Evolutionary conservation across 495 filamentous ascomycete species (phyloP), one percentile per base, ranked within the genome.

Genomic region (Lentithecium fluviatile): DNA sequence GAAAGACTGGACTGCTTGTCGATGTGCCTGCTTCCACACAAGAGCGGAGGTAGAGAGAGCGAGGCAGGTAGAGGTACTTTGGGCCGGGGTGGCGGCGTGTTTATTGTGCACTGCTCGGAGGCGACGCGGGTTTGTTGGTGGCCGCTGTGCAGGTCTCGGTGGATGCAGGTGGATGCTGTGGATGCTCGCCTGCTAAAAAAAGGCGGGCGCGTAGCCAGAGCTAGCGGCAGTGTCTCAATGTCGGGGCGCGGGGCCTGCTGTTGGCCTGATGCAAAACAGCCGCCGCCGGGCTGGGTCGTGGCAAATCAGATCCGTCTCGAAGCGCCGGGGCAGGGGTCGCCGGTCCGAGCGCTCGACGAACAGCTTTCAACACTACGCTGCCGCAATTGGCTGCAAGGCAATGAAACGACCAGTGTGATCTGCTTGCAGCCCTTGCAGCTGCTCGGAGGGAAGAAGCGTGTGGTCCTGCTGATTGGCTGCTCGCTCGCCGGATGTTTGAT

Each of bases 321-420:
- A 54, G 58, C 58, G 52, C 58, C 52, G 57, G 43, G 37, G 3
- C 25, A 15, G 40, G 45, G 40, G 24, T 0, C 34, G 25, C 13
- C 0, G 52, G 45, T 4, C n/a, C 32, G 37, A 15, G 17, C 34
- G 24, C 15, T 45, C 26, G 24, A 23, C 54, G 45, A 46, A 47
- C 61, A 34, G 11, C 48, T n/a, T n/a, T 47, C 37, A 21, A 26
- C 40, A 1, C 37, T 49, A 21, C 40, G 49, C 40, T 36, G 40
- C 36, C 32, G 42, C 59, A 38, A 57, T 53, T 67, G 64, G 64
- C 50, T 63, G 64, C 59, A 10, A 24, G 32, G 19, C 47, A 53
- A 26, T 49, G 62, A 69, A 62, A 65, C 62, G 34, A 32, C 63
- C 0, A 19, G 61, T 62, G 66, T 69, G 66, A 69, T 69, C 56